Evolutionary conservation across 805 yeast species (phyloP).

Genomic region (Millerago galiae): DNA sequence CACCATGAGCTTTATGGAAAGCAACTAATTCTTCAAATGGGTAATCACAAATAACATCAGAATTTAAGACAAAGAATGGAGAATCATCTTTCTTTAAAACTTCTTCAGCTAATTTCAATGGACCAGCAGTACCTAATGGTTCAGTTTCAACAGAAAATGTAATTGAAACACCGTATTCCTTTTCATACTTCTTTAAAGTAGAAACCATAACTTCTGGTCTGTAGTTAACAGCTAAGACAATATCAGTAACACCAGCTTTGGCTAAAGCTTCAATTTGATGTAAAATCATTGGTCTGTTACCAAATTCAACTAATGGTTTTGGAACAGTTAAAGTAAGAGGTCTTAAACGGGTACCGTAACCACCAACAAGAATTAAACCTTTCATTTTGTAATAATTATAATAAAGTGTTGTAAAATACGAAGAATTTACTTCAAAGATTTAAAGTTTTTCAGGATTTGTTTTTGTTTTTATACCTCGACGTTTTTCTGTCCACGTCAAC

Average conservation of each 20-base stretch:
- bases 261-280: slow-evolving; percentile 99
- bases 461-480: slow-evolving; percentile 6
- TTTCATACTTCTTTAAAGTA: slow-evolving; percentile 89
- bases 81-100: slow-evolving; percentile 89
- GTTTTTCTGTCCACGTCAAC: slow-evolving; percentile 2
- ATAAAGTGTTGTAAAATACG: slow-evolving; percentile 5
- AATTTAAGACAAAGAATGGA: slow-evolving; percentile 96
- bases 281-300: slow-evolving; percentile 97
- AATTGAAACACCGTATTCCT: slow-evolving; percentile 88
- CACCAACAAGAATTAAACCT: slow-evolving; percentile 97
- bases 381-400: slow-evolving; percentile 52
- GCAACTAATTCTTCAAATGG: slow-evolving; percentile 89
- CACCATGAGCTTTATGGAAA: slow-evolving; percentile 95
- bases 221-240: slow-evolving; percentile 97
- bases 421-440: slow-evolving; percentile 8
- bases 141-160: slow-evolving; percentile 98
- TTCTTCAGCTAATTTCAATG: slow-evolving; percentile 92
- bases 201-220: slow-evolving; percentile 99
- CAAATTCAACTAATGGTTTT: slow-evolving; percentile 96
- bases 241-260: slow-evolving; percentile 97
- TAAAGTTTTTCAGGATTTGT: neutral
- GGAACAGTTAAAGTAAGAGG: slow-evolving; percentile 94
- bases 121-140: slow-evolving; percentile 99
- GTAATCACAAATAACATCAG: slow-evolving; percentile 98
- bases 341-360: slow-evolving; percentile 99